phyloP scores from a whole-genome alignment of 2,329 filamentous ascomycete genomes.

The Paecilomyces fulvus region DNA sequence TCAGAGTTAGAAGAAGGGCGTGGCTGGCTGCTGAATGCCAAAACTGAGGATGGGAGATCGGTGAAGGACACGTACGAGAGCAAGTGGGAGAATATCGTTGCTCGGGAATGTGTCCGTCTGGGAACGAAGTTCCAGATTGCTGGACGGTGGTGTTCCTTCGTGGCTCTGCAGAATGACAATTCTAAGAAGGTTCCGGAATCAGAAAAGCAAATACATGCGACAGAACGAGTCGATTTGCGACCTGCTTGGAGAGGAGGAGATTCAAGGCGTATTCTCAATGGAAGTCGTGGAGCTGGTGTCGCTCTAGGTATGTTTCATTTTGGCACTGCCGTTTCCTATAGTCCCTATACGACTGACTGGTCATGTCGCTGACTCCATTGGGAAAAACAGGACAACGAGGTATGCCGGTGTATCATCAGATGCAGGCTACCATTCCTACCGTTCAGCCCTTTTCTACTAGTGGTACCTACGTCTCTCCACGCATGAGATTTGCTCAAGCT shows the following conservation, averaged over 20 bases:
- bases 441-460: background rate
- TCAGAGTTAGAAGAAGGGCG: slow-evolving; percentile 62
- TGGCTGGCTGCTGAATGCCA: slow-evolving; percentile 55
- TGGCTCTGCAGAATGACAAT: slow-evolving; percentile 49
- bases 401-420: background rate
- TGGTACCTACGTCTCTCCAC: background rate
- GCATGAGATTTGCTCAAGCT: background rate
- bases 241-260: background rate
- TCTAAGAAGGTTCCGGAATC: slow-evolving; percentile 12
- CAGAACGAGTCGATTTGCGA: background rate
- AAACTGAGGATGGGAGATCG: slow-evolving; percentile 34
- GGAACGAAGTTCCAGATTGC: slow-evolving; percentile 59
- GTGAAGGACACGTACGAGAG: slow-evolving; percentile 42
- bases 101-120: slow-evolving; percentile 57
- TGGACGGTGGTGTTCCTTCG: slow-evolving; percentile 64
- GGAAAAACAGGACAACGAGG: background rate
- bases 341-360: background rate
- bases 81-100: slow-evolving; percentile 52
- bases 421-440: background rate
- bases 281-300: background rate
- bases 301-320: background rate
- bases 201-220: background rate
- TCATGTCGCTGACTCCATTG: background rate
- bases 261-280: background rate
- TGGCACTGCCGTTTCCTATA: background rate